These are phyloP conservation scores for Curvularia spicifera DNA, from an alignment of 2,329 filamentous ascomycete species.

Conservation along the genomic window DNA sequence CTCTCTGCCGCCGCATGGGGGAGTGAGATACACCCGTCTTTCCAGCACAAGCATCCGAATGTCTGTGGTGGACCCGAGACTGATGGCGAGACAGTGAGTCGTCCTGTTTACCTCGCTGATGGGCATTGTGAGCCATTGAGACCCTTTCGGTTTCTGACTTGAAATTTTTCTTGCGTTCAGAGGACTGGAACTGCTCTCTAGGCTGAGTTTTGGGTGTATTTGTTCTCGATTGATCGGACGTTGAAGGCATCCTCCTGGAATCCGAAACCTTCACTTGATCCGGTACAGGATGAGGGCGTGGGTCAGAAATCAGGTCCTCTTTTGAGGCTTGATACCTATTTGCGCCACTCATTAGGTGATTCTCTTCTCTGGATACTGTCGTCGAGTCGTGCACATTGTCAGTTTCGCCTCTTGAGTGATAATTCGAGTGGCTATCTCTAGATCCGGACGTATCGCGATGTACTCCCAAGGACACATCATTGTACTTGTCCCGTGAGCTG, in stretches of 20 bases:
- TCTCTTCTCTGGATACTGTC: not conserved
- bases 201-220: not conserved
- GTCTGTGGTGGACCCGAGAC: not conserved
- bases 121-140: not conserved
- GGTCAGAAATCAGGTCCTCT: not conserved
- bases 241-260: not conserved
- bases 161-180: not conserved
- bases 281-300: no score
- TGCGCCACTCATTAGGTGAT: not conserved
- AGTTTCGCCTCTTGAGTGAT: no score
- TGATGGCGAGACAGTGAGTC: not conserved
- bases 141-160: not conserved
- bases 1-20: constrained; percentile 9
- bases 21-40: not conserved
- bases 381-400: no score
- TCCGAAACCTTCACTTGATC: not conserved
- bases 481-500: not conserved
- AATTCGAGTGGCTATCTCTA: no score
- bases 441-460: no score
- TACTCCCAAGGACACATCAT: no score
- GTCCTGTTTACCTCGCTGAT: not conserved
- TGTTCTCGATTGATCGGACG: not conserved
- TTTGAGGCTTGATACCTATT: constrained; percentile 6
- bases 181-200: not conserved
- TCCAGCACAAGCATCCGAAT: not conserved